A percentile compares a stretch with the other conserved stretches of the same genome.
These are phyloP conservation scores for Pseudogymnoascus sp. DNA, from an alignment of 2,329 filamentous ascomycete genomes.

Conservation along the genomic window DNA sequence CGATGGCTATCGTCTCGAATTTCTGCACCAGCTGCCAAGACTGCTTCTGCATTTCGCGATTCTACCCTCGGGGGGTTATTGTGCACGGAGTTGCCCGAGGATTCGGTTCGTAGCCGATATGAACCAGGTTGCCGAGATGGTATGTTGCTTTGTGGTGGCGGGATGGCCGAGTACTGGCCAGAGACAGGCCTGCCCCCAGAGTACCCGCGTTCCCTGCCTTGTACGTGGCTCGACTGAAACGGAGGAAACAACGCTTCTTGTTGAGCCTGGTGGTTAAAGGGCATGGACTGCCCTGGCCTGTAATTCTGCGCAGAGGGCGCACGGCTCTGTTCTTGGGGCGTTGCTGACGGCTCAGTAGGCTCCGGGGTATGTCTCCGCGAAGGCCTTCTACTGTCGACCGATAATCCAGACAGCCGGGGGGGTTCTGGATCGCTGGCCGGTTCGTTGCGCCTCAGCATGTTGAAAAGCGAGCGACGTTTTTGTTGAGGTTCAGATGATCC, in stretches of 20 bases:
- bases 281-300: conserved; percentile 32
- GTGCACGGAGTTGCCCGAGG: conserved; percentile 48
- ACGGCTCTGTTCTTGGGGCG: conserved; percentile 21
- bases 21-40: conserved; percentile 53
- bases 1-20: conserved; percentile 61
- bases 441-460: conserved; percentile 27
- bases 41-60: conserved; percentile 51
- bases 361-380: conserved; percentile 13
- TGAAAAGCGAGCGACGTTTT: conserved; percentile 27
- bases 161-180: conserved; percentile 34
- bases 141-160: conserved; percentile 32
- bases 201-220: conserved; percentile 29
- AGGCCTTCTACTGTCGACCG: neutral
- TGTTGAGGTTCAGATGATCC: conserved; percentile 21
- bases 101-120: conserved; percentile 50
- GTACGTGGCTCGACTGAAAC: conserved; percentile 35
- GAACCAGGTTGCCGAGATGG: conserved; percentile 32
- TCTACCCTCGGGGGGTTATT: conserved; percentile 49
- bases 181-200: conserved; percentile 37
- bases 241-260: conserved; percentile 33
- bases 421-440: conserved; percentile 17
- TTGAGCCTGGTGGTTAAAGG: conserved; percentile 35
- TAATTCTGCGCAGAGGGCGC: conserved; percentile 28
- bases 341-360: conserved; percentile 22
- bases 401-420: conserved; percentile 8